Conservation (phyloP, 208 protist genomes). For the Phytomonas sp. region DNA sequence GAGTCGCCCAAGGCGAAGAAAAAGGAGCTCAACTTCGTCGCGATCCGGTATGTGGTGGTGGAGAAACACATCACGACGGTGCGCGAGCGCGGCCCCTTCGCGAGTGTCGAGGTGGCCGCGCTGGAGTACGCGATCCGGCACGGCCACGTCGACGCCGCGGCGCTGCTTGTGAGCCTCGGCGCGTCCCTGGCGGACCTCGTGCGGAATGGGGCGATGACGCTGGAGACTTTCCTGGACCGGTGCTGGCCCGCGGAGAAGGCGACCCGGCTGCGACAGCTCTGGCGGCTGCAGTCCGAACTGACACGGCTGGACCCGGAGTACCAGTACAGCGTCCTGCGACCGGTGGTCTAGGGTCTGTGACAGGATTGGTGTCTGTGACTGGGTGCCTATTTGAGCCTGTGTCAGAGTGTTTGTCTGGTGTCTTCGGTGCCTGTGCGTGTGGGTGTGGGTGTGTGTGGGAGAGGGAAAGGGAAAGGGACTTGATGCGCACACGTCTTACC, state of each 20-base stretch:
- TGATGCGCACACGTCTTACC: not conserved
- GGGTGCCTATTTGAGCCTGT: not conserved
- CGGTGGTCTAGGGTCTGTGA: not conserved
- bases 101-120: conserved; percentile 26
- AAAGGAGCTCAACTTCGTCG: conserved; percentile 18
- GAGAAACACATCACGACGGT: conserved; percentile 41
- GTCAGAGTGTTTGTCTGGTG: not conserved
- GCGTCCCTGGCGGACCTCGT: conserved; percentile 37
- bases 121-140: conserved; percentile 51
- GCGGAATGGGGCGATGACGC: conserved; percentile 27
- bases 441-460: conserved; percentile 1
- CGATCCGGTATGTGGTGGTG: conserved; percentile 42
- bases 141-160: conserved; percentile 23
- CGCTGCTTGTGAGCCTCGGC: conserved; percentile 47
- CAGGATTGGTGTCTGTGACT: not conserved
- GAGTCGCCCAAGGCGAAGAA: too few species aligned
- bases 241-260: not conserved
- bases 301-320: not conserved
- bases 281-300: not conserved
- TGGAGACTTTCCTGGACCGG: conserved; percentile 32
- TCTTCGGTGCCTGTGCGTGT: not conserved
- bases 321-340: not conserved
- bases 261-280: not conserved
- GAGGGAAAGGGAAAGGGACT: not conserved
- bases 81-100: conserved; percentile 33